phyloP scores from a whole-genome alignment of 352 stramenopile species.

The Pythium sp. region DNA sequence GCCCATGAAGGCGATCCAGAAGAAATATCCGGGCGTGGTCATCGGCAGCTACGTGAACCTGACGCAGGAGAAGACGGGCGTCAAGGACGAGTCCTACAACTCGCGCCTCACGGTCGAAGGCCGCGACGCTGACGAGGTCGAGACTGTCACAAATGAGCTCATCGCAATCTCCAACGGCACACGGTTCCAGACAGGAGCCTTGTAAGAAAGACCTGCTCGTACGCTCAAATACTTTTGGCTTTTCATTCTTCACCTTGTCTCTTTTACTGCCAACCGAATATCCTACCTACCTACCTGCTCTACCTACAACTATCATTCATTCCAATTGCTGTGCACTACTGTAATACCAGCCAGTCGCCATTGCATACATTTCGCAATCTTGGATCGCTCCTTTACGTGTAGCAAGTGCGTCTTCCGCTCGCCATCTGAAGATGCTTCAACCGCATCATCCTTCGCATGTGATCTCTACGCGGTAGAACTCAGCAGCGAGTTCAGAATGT shows the following conservation, averaged over 20 bases:
- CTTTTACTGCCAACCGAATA: background rate
- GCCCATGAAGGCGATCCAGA: slow-evolving; percentile 61
- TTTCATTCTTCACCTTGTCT: background rate
- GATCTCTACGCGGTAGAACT: slow-evolving; percentile 36
- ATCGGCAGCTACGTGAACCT: slow-evolving; percentile 88
- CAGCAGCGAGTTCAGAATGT: slow-evolving; percentile 85
- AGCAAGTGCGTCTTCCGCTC: too few relatives aligned
- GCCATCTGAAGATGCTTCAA: too few relatives aligned
- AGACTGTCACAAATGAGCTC: slow-evolving; percentile 49
- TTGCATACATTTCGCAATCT: background rate
- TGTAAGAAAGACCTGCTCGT: slow-evolving; percentile 24
- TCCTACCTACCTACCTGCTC: background rate
- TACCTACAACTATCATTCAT: background rate
- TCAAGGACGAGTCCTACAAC: slow-evolving; percentile 61
- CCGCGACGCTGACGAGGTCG: slow-evolving; percentile 46
- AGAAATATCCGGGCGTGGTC: slow-evolving; percentile 55
- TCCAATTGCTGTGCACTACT: too few relatives aligned
- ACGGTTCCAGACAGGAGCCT: slow-evolving; percentile 13
- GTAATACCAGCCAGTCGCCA: background rate
- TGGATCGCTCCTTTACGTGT: background rate
- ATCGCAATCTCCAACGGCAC: slow-evolving; percentile 23
- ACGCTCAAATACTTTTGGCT: background rate
- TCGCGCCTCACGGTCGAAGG: slow-evolving; percentile 69
- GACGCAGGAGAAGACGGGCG: slow-evolving; percentile 46
- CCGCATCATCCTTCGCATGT: background rate